These are phyloP conservation scores for Kwoniella sp. DNA, from an alignment of 768 basidiomycete species.

Conservation along the genomic window DNA sequence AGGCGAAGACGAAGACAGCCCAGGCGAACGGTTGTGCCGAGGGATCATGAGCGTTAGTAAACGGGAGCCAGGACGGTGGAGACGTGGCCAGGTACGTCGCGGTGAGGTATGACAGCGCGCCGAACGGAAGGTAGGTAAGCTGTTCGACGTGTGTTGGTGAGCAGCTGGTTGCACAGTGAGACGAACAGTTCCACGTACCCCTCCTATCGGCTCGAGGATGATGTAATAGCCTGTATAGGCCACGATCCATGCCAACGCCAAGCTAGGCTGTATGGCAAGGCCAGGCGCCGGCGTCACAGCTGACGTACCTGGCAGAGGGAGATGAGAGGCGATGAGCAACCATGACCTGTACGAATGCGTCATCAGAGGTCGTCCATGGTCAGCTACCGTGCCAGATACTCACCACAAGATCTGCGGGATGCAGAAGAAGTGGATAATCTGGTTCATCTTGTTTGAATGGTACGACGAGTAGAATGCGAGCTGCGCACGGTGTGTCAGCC, in stretches of 20 bases:
- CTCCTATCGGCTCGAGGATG: conserved; percentile 74
- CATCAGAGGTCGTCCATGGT: neutral
- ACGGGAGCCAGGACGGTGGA: conserved; percentile 50
- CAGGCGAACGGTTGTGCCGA: conserved; percentile 58
- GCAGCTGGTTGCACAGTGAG: too few species aligned
- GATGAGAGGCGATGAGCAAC: conserved; percentile 25
- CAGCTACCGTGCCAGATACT: neutral
- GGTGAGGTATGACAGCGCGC: conserved; percentile 61
- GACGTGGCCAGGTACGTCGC: conserved; percentile 56
- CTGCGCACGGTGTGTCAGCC: too few species aligned
- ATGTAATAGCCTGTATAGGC: conserved; percentile 72
- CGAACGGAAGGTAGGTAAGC: conserved; percentile 75
- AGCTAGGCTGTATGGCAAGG: conserved; percentile 67
- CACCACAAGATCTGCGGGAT: conserved; percentile 82
- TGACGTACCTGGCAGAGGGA: conserved; percentile 18
- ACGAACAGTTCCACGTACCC: conserved; percentile 55
- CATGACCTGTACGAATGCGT: conserved; percentile 19
- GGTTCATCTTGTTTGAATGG: conserved; percentile 75
- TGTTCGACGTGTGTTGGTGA: too few species aligned
- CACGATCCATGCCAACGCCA: conserved; percentile 59
- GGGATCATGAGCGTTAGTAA: conserved; percentile 47
- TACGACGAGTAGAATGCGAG: conserved; percentile 91
- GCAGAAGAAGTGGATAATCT: conserved; percentile 77
- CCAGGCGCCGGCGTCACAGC: conserved; percentile 15
- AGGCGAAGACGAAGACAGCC: conserved; percentile 63